Base-by-base conservation (phyloP, 352 stramenopile species). In the Blastocystis sp. region DNA sequence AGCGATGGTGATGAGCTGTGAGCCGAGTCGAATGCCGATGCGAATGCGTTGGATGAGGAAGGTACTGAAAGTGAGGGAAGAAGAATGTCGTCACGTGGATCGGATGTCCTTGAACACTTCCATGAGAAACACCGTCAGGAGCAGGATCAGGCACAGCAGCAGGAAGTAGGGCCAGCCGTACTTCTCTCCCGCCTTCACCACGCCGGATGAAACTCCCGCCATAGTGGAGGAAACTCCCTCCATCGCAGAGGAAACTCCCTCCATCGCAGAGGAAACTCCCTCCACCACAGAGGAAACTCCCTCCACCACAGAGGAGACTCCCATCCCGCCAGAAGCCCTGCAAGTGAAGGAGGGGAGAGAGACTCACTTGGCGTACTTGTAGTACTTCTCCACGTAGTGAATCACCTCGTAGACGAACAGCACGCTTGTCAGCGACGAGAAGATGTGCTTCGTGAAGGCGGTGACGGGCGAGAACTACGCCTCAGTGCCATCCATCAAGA, bases 391-490 rank as follows among this genome's bases (percentile, higher is more conserved):
- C 9, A 81, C 38, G 52, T 81, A 81, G 17, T 81, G 48, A 40
- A 81, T 66, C 1, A 81, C 71, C 40, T 81, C 71, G 19, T 66
- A 21, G 28, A 81, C 66, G 56, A 81, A 81, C 0, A 81, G 28
- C 28, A 81, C 71, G 28, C 40, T 62, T 5, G 71, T 81, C 28
- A 81, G 56, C 17, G 71, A 81, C 21, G 71, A 81, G 40, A 81
- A 81, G n/a, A 81, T 64, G 21, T 81, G 48, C 71, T 81, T 81
- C 23, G 71, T 81, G 28, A 81, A 81, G 5, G 71, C 64, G 7
- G 71, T 81, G 28, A 81, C 66, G 3, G 71, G 71, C 28, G 71
- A 48, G 48, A 81, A 81, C 71, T 81, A 64, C 2, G 4, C 5
- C 43, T 7, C 38, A 52, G 45, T 34, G 5, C 21, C 1, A 14